Conservation (phyloP, 169 alveolate genomes). For the Cryptosporidium meleagridis region DNA sequence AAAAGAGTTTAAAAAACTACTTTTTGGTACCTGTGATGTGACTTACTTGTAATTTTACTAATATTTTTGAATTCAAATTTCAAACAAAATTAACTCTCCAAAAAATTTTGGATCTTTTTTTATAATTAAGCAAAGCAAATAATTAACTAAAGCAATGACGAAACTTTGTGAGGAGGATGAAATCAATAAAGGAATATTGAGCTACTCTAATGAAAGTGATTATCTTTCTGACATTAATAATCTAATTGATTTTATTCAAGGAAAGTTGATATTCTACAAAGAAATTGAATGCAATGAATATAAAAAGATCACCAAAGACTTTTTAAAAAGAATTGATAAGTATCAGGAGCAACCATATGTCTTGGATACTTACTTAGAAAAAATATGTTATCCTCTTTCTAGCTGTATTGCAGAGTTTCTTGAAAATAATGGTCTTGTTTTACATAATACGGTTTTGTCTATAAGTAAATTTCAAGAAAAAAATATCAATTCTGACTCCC, state of each 20-base stretch:
- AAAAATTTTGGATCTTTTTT: background rate
- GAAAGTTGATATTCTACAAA: background rate
- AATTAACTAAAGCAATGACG: background rate
- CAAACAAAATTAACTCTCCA: background rate
- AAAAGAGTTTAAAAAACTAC: no score
- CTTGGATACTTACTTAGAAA: conserved; percentile 45
- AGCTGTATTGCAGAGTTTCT: conserved; percentile 13
- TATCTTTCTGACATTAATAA: conserved; percentile 32
- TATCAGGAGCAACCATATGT: conserved; percentile 71
- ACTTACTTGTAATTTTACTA: background rate
- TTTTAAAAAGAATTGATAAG: conserved; percentile 5
- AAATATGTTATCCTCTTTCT: conserved; percentile 29
- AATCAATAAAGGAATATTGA: background rate
- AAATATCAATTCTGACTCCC: background rate
- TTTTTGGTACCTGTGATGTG: background rate
- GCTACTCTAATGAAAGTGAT: conserved; percentile 43
- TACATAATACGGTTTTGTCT: conserved; percentile 13
- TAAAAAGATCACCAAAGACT: conserved; percentile 3
- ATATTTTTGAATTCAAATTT: background rate
- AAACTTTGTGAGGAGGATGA: conserved; percentile 18
- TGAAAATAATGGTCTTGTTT: background rate
- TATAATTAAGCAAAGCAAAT: background rate
- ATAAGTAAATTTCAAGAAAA: background rate
- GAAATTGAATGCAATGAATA: conserved; percentile 24
- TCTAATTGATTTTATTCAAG: background rate